Conservation (phyloP, 148 eudicot species). For the Rhododendron molle region DNA sequence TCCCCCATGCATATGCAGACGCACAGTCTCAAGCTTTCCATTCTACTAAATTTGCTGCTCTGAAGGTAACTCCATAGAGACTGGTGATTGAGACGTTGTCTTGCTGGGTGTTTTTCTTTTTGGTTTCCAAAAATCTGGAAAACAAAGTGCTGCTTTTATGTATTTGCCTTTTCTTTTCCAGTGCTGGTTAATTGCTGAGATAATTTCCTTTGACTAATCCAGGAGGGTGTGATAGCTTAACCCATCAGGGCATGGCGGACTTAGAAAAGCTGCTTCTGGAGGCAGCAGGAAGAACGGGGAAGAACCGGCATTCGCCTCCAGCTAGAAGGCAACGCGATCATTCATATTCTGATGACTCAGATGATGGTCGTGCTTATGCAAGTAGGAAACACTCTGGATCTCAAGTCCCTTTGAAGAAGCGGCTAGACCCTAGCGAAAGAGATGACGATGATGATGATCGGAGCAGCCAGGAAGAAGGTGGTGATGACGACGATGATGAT, state of each 20-base stretch:
- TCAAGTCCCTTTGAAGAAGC: constrained; percentile 83
- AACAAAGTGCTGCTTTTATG: not conserved
- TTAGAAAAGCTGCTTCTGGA: constrained; percentile 84
- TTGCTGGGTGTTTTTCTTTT: not conserved
- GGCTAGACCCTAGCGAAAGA: constrained; percentile 60
- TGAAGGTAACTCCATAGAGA: not conserved
- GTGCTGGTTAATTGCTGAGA: not conserved
- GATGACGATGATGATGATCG: constrained; percentile 39
- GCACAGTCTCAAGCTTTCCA: not conserved
- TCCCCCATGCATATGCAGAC: not conserved
- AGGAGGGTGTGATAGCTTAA: not conserved
- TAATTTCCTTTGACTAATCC: not conserved
- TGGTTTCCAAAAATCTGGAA: not conserved
- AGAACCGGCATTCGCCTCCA: constrained; percentile 65
- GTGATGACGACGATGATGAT: constrained; percentile 34
- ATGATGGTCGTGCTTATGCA: constrained; percentile 65
- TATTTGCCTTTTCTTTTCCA: not conserved
- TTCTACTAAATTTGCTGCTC: not conserved
- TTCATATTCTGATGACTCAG: constrained; percentile 86
- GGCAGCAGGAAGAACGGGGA: constrained; percentile 92
- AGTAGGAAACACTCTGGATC: constrained; percentile 69
- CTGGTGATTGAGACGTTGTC: not conserved
- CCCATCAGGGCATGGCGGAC: constrained; percentile 55
- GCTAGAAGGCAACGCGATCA: constrained; percentile 67
- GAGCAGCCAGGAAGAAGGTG: constrained; percentile 62